Evolutionary conservation across 2,329 filamentous ascomycete species (phyloP).

Genomic region (Colletotrichum ledebouriae): DNA sequence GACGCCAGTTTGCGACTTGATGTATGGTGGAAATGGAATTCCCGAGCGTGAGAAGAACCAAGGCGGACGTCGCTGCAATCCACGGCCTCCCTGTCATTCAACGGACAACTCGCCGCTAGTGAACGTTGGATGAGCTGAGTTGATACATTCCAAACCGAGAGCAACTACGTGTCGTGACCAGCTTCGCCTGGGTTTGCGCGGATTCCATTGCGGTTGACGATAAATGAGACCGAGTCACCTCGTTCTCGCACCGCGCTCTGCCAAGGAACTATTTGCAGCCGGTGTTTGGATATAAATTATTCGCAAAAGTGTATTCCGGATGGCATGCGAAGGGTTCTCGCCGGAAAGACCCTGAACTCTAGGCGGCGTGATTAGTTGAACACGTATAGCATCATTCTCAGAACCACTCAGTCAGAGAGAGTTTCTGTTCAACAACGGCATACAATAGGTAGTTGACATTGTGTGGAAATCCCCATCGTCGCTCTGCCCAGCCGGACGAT

Average conservation of each 20-base stretch:
- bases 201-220: not conserved
- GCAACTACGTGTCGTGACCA: not conserved
- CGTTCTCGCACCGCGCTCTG: not conserved
- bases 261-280: not conserved
- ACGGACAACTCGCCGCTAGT: not conserved
- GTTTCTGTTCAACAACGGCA: too few species aligned
- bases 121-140: conserved; percentile 9
- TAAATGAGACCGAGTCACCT: not conserved
- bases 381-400: conserved; percentile 3
- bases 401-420: not conserved
- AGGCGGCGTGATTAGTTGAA: conserved; percentile 7
- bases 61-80: not conserved
- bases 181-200: not conserved
- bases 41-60: not conserved
- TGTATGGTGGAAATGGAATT: not conserved
- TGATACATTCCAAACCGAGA: conserved; percentile 2
- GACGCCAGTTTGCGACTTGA: conserved; percentile 4
- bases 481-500: too few species aligned
- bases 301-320: conserved; percentile 1
- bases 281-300: conserved; percentile 5
- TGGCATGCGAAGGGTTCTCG: not conserved
- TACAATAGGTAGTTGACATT: too few species aligned
- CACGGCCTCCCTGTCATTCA: conserved; percentile 11
- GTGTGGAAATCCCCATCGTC: too few species aligned
- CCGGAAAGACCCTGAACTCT: not conserved